Percentiles rank a stretch among this genome's conserved stretches.
phyloP scores from a whole-genome alignment of 129 eudicot genomes.

The Lactuca sativa region DNA sequence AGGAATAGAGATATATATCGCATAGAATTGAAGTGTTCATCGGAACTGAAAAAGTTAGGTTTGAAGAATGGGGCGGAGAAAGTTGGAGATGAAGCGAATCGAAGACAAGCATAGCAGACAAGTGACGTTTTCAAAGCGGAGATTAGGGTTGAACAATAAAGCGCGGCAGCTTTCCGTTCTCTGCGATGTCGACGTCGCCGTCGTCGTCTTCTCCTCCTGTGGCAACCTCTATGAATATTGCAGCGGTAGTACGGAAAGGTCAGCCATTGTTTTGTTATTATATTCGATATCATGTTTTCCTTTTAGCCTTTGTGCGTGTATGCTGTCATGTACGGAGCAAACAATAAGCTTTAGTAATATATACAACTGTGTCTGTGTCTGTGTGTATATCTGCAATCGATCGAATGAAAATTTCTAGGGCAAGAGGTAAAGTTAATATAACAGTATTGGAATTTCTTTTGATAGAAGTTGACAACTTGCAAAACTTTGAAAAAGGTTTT shows the following conservation, averaged over 20 bases:
- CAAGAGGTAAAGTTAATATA: no score
- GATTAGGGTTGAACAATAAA: constrained; percentile 35
- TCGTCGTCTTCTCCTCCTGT: constrained; percentile 25
- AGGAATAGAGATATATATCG: no score
- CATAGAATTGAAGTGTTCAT: background rate
- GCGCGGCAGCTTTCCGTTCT: constrained; percentile 36
- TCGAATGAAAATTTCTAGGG: no score
- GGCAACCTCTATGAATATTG: constrained; percentile 33
- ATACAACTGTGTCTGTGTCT: no score
- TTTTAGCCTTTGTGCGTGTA: no score
- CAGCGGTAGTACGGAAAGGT: constrained; percentile 6
- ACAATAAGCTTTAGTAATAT: no score
- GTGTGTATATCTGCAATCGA: no score
- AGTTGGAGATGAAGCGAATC: constrained; percentile 43
- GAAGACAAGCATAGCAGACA: constrained; percentile 28
- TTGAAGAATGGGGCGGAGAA: constrained; percentile 31
- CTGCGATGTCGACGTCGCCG: constrained; percentile 34
- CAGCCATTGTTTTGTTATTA: no score
- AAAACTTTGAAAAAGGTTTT: no score
- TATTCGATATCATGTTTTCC: background rate
- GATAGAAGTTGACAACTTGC: no score
- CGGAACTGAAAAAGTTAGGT: background rate
- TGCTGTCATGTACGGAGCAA: background rate
- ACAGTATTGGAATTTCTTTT: no score
- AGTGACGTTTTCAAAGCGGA: constrained; percentile 33